phyloP scores from a whole-genome alignment of 192 early-diverging fungal genomes.

The Geranomyces michiganensis region DNA sequence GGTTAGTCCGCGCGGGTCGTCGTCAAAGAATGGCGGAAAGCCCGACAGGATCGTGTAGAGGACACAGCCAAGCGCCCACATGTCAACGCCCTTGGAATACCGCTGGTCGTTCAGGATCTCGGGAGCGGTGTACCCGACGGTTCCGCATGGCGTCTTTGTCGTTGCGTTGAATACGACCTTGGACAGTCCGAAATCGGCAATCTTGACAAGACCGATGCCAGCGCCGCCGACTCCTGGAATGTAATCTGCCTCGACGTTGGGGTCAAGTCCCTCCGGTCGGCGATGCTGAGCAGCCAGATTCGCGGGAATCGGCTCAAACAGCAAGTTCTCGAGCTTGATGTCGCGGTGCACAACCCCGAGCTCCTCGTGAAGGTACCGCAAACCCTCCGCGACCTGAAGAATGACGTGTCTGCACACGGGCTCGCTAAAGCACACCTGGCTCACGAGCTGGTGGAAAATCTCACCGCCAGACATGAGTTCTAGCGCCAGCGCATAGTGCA shows the following conservation, averaged over 20 bases:
- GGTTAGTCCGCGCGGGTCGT: slow-evolving; percentile 52
- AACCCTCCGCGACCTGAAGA: slow-evolving; percentile 80
- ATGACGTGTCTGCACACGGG: slow-evolving; percentile 78
- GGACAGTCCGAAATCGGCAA: slow-evolving; percentile 89
- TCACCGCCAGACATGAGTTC: slow-evolving; percentile 89
- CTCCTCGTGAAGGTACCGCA: slow-evolving; percentile 83
- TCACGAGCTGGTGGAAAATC: slow-evolving; percentile 84
- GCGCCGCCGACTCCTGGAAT: slow-evolving; percentile 53
- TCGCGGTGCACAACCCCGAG: slow-evolving; percentile 63
- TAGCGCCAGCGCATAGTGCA: slow-evolving; percentile 76
- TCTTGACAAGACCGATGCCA: slow-evolving; percentile 80
- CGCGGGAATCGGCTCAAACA: slow-evolving; percentile 37
- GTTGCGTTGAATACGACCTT: slow-evolving; percentile 83
- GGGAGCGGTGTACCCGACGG: slow-evolving; percentile 90
- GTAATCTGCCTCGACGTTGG: slow-evolving; percentile 68
- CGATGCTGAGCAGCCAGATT: slow-evolving; percentile 19
- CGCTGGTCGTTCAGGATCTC: slow-evolving; percentile 75
- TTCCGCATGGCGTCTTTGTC: slow-evolving; percentile 83
- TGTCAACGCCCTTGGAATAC: slow-evolving; percentile 69
- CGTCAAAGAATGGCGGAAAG: slow-evolving; percentile 55
- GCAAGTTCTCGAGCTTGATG: slow-evolving; percentile 89
- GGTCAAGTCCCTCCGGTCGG: slow-evolving; percentile 45
- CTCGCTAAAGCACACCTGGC: slow-evolving; percentile 81
- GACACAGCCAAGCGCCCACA: slow-evolving; percentile 75
- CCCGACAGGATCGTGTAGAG: slow-evolving; percentile 55